Percentiles rank a stretch among this genome's conserved stretches.
Evolutionary conservation across 2,329 filamentous ascomycete genomes (phyloP).

Genomic region (Fusarium floridanum): DNA sequence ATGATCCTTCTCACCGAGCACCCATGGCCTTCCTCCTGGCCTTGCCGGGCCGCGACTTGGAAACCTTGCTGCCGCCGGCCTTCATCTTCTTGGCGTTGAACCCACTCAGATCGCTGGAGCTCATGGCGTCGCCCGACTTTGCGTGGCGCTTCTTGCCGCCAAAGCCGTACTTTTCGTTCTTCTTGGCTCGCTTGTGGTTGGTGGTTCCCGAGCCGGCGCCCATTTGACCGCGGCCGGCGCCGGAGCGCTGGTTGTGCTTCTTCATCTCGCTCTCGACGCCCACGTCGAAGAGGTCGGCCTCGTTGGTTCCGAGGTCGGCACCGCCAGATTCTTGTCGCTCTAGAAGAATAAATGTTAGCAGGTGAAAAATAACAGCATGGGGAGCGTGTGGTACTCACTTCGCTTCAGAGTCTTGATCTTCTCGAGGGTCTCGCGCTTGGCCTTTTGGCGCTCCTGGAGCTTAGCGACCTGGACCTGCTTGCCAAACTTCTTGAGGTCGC

Average conservation of each 20-base stretch:
- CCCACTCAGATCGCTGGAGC: constrained; percentile 81
- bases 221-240: constrained; percentile 53
- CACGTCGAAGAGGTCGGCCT: constrained; percentile 92
- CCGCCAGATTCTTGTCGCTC: constrained; percentile 82
- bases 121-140: constrained; percentile 91
- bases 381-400: constrained; percentile 72
- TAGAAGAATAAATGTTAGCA: constrained; percentile 56
- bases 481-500: constrained; percentile 98
- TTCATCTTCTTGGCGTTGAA: constrained; percentile 92
- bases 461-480: constrained; percentile 98
- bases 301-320: constrained; percentile 74
- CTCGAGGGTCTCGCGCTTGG: constrained; percentile 91
- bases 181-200: constrained; percentile 87
- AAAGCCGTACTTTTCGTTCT: constrained; percentile 94
- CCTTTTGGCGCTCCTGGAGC: constrained; percentile 92
- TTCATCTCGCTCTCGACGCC: constrained; percentile 78
- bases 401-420: constrained; percentile 96
- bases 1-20: constrained; percentile 36
- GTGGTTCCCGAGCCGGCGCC: constrained; percentile 47
- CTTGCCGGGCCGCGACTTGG: constrained; percentile 65
- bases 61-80: constrained; percentile 57
- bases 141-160: constrained; percentile 93
- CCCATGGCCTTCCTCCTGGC: constrained; percentile 61
- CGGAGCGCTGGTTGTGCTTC: constrained; percentile 53
- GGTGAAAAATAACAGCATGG: constrained; percentile 29